These are phyloP conservation scores for Gymnopilus dilepis DNA, from an alignment of 768 basidiomycete genomes.

Conservation along the genomic window DNA sequence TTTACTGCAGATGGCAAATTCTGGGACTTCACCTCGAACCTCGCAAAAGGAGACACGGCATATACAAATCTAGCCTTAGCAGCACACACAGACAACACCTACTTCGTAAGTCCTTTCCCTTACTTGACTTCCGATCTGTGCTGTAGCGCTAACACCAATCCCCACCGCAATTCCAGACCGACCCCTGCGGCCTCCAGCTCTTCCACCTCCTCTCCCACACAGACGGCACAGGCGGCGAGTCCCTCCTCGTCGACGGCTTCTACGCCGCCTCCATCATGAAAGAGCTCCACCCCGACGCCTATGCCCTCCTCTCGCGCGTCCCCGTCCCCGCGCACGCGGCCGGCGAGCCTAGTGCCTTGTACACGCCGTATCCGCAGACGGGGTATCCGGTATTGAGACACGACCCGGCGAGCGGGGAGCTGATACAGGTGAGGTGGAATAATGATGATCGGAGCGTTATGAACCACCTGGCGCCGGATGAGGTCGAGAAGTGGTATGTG, in stretches of 20 bases:
- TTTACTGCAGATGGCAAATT: conserved; percentile 78
- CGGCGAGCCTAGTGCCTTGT: conserved; percentile 67
- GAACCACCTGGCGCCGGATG: conserved; percentile 55
- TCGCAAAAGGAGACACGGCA: conserved; percentile 91
- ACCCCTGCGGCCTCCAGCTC: conserved; percentile 93
- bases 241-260: conserved; percentile 96
- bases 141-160: not conserved
- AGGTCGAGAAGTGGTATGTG: conserved; percentile 77
- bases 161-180: conserved; percentile 56
- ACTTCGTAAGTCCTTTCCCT: conserved; percentile 55
- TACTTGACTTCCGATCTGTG: not conserved
- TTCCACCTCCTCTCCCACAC: conserved; percentile 92
- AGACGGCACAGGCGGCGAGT: conserved; percentile 82
- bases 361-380: conserved; percentile 57
- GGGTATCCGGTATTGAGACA: conserved; percentile 79
- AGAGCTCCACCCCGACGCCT: conserved; percentile 71
- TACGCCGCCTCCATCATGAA: conserved; percentile 84
- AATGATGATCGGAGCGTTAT: conserved; percentile 92
- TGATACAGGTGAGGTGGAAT: conserved; percentile 90
- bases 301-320: conserved; percentile 68
- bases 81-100: conserved; percentile 77
- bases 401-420: conserved; percentile 59
- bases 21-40: conserved; percentile 96
- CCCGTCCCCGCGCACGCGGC: conserved; percentile 87
- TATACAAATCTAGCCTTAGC: conserved; percentile 89